Base-by-base conservation (phyloP, 768 basidiomycete species). In the Kwoniella botswanensis region DNA sequence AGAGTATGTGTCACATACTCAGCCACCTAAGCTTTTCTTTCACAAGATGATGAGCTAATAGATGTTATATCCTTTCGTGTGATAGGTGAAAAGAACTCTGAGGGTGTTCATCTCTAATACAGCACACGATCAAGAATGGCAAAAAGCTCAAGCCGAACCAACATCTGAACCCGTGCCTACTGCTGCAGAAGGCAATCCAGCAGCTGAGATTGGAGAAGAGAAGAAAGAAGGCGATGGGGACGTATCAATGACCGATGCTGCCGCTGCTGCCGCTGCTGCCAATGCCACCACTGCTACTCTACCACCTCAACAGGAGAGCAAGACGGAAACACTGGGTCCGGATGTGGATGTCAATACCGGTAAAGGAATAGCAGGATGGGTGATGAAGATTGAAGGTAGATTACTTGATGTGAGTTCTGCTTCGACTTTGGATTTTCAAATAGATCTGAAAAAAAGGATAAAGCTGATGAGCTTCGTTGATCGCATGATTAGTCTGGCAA, bases 31-130 rank as follows among this genome's bases (percentile, higher is more conserved):
- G 50, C 21, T 53, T 12, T 41, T 60, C 35, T 22, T 29, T 18
- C 26, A 13, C 24, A 50, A 50, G 46, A 15, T 1, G 46, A 15
- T 5, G 10, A 57, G 29, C 24, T 10, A 3, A 43, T 21, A 10
- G 29, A 43, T 61, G 50, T 24, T 4, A 15, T 50, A 7, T 26
- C n/a, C n/a, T 26, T 35, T 35, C 7, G 13, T 60, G 59, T 18
- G 29, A 15, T 64, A 95, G 93, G 90, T 91, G 56, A 90, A 91
- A 50, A 88, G 94, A 43, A 94, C 91, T 3, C 75, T 98, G 57
- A 87, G 95, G 24, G 86, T 97, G 74, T 98, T 94, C 82, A 80
- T 97, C 26, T 93, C 92, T 64, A 94, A 97, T 82, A 91, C 93
- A 0, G 89, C 92, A 0, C 93, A 92, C 18, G 89, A 90, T 42